Conservation (phyloP, 2,329 filamentous ascomycete genomes). For the Xylariaceae sp. region DNA sequence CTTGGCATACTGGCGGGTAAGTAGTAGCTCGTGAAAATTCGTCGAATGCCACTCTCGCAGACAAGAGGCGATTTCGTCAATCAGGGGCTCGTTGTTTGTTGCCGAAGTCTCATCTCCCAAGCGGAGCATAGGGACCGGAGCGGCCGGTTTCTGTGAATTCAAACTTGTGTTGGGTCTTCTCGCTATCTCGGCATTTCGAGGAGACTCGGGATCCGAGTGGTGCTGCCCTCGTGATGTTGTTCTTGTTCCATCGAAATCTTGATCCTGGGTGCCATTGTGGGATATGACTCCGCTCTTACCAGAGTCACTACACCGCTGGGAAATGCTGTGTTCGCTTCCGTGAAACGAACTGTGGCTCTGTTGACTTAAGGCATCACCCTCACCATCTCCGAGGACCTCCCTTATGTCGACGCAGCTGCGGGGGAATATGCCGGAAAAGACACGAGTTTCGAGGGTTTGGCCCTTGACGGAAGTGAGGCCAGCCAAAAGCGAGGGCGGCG, state of each 20-base stretch:
- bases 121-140: conserved; percentile 94
- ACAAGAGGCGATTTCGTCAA: conserved; percentile 96
- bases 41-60: conserved; percentile 97
- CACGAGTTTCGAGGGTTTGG: conserved; percentile 87
- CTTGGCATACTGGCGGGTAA: conserved; percentile 73
- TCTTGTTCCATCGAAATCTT: conserved; percentile 20
- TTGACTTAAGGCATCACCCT: conserved; percentile 58
- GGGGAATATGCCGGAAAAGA: conserved; percentile 98
- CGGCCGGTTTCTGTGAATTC: conserved; percentile 60
- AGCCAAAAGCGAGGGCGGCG: conserved; percentile 85
- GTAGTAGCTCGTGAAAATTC: conserved; percentile 84
- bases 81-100: conserved; percentile 79
- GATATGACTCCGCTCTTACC: conserved; percentile 49
- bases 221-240: conserved; percentile 19
- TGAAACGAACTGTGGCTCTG: conserved; percentile 37
- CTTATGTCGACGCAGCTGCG: conserved; percentile 90
- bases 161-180: conserved; percentile 55
- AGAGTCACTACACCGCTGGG: conserved; percentile 42
- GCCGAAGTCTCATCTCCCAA: conserved; percentile 96
- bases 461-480: conserved; percentile 87
- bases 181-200: conserved; percentile 36
- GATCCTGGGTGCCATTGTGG: conserved; percentile 35
- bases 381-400: conserved; percentile 77
- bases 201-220: neutral
- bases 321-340: conserved; percentile 30